phyloP scores from a whole-genome alignment of 768 basidiomycete genomes.

The Pisolithus microcarpus region DNA sequence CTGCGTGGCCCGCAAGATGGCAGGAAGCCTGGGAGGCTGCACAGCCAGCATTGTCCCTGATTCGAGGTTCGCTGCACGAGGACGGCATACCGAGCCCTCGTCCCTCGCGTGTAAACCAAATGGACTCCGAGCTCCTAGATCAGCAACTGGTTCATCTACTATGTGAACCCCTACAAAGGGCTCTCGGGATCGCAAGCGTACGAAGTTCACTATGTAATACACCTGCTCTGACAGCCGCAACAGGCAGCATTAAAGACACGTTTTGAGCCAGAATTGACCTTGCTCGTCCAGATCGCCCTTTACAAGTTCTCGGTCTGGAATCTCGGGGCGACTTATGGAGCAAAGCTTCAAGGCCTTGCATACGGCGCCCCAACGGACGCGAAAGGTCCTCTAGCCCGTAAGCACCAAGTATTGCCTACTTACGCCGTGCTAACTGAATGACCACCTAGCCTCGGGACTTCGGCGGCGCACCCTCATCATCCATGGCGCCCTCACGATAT shows the following conservation, averaged over 20 bases:
- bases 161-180: constrained; percentile 71
- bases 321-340: constrained; percentile 73
- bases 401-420: constrained; percentile 3
- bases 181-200: constrained; percentile 64
- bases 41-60: constrained; percentile 44
- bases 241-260: constrained; percentile 53
- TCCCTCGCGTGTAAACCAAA: constrained; percentile 78
- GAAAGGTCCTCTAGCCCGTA: constrained; percentile 13
- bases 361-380: constrained; percentile 35
- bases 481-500: constrained; percentile 66
- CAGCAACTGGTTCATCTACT: constrained; percentile 78
- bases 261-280: constrained; percentile 67
- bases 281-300: constrained; percentile 63
- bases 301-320: constrained; percentile 85
- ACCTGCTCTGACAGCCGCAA: constrained; percentile 12
- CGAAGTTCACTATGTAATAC: constrained; percentile 17
- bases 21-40: constrained; percentile 61
- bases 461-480: constrained; percentile 53
- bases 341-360: constrained; percentile 70
- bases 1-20: constrained; percentile 33
- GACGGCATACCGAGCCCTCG: constrained; percentile 32
- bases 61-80: constrained; percentile 35
- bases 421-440: neutral
- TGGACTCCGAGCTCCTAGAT: constrained; percentile 88
- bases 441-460: constrained; percentile 51